Percentiles rank a stretch among this genome's conserved stretches.
phyloP scores from a whole-genome alignment of 108 stramenopile species.

The Skeletonema costatum region DNA sequence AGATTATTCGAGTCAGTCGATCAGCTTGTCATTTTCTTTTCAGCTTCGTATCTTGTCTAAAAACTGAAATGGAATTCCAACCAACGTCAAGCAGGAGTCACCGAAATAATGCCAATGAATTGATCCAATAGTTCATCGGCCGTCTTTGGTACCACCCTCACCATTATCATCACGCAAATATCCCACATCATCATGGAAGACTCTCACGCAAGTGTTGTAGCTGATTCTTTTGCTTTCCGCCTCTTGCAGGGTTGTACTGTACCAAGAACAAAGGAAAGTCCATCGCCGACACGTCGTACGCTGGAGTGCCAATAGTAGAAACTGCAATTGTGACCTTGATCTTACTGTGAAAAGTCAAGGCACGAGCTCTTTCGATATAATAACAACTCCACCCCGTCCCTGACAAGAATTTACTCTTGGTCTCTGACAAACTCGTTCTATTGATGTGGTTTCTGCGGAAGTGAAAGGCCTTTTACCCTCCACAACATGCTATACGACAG shows the following conservation, averaged over 20 bases:
- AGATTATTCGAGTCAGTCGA: conserved; percentile 7
- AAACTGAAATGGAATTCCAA: conserved; percentile 29
- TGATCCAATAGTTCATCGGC: conserved; percentile 10
- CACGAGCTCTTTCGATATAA: not conserved
- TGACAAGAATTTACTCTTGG: no score
- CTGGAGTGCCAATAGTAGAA: not conserved
- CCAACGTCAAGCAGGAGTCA: conserved; percentile 20
- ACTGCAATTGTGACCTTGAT: not conserved
- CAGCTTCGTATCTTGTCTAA: conserved; percentile 23
- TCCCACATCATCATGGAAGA: conserved; percentile 31
- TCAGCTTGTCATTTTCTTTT: conserved; percentile 20
- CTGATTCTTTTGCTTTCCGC: conserved; percentile 10
- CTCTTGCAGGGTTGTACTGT: conserved; percentile 9
- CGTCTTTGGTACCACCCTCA: not conserved
- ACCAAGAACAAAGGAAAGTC: conserved; percentile 26
- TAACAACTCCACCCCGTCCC: conserved; percentile 31
- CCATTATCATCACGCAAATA: not conserved
- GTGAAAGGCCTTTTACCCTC: not conserved
- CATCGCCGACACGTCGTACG: conserved; percentile 10
- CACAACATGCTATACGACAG: no score
- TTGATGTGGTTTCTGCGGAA: not conserved
- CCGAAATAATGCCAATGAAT: conserved; percentile 12
- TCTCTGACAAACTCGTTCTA: no score
- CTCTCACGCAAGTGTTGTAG: conserved; percentile 10
- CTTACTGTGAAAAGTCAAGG: conserved; percentile 9